Percentiles rank a stretch among this genome's conserved stretches.
Conservation (phyloP, 2,329 filamentous ascomycete genomes). For the Sporothrix phasma region DNA sequence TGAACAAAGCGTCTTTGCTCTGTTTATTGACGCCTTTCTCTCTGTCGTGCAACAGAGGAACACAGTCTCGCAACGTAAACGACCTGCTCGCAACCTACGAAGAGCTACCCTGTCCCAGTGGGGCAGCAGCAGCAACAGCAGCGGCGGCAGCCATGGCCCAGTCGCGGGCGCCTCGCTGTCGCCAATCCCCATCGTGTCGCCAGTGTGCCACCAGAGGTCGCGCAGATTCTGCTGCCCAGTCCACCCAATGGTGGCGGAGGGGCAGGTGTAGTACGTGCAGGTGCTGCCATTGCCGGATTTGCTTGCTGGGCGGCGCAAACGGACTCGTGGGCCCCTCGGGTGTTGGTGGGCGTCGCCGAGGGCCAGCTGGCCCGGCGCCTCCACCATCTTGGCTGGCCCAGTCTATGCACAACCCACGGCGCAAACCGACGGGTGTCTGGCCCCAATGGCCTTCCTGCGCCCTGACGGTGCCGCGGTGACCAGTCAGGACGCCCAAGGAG, state of each 20-base stretch:
- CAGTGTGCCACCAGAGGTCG: slow-evolving; percentile 50
- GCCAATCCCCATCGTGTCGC: slow-evolving; percentile 22
- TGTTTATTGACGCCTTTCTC: not conserved
- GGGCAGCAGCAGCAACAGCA: not conserved
- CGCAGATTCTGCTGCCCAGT: slow-evolving; percentile 38
- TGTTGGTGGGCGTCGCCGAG: slow-evolving; percentile 27
- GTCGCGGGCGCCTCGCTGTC: not conserved
- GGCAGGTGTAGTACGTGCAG: not conserved
- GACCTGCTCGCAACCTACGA: slow-evolving; percentile 48
- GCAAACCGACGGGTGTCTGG: not conserved
- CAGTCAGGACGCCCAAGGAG: not conserved
- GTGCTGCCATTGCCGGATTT: not conserved
- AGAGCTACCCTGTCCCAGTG: slow-evolving; percentile 30
- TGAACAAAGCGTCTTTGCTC: not conserved
- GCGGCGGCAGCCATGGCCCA: not conserved
- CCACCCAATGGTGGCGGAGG: not conserved
- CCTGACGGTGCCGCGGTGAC: not conserved
- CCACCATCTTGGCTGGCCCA: slow-evolving; percentile 46
- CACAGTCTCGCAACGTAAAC: slow-evolving; percentile 40
- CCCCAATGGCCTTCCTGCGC: not conserved
- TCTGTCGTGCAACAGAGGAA: slow-evolving; percentile 15
- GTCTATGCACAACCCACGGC: slow-evolving; percentile 21
- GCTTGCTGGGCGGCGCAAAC: not conserved
- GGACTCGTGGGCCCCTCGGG: not conserved
- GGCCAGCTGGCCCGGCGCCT: slow-evolving; percentile 49